A percentile compares a stretch with the other conserved stretches of the same genome.
These are phyloP conservation scores for Kuraishia hungarica DNA, from an alignment of 805 yeast species.

Conservation along the genomic window DNA sequence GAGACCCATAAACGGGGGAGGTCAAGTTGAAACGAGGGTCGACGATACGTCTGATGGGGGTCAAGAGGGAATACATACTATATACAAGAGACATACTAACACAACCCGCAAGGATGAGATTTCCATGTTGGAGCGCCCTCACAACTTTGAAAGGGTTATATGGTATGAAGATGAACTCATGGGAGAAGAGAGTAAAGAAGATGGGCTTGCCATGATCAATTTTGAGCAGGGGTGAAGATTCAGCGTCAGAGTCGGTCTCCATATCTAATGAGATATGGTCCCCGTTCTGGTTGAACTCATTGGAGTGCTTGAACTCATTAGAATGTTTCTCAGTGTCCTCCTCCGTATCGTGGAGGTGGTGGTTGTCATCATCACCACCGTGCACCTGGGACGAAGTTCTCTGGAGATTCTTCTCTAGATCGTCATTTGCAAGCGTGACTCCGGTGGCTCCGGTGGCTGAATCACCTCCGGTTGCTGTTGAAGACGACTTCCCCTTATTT, in stretches of 20 bases:
- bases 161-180: conserved; percentile 29
- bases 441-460: too few species aligned
- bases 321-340: background rate
- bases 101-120: conserved; percentile 33
- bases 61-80: conserved; percentile 42
- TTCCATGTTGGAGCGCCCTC: conserved; percentile 31
- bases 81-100: conserved; percentile 32
- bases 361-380: too few species aligned
- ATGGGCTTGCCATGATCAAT: too few species aligned
- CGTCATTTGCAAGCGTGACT: too few species aligned
- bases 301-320: conserved; percentile 18
- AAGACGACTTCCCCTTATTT: too few species aligned
- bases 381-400: too few species aligned
- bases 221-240: too few species aligned
- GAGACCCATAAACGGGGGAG: conserved; percentile 39
- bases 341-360: too few species aligned
- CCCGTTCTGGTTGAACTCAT: conserved; percentile 14
- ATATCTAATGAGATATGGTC: too few species aligned
- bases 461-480: too few species aligned
- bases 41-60: conserved; percentile 48
- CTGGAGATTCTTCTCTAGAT: too few species aligned
- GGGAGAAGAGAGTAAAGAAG: conserved; percentile 3
- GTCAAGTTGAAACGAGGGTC: conserved; percentile 45
- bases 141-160: conserved; percentile 41
- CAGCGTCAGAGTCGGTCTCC: too few species aligned